Evolutionary conservation across 768 basidiomycete genomes (phyloP), one percentile per base, ranked within the genome.

Genomic region (Pulveroboletus sp.): DNA sequence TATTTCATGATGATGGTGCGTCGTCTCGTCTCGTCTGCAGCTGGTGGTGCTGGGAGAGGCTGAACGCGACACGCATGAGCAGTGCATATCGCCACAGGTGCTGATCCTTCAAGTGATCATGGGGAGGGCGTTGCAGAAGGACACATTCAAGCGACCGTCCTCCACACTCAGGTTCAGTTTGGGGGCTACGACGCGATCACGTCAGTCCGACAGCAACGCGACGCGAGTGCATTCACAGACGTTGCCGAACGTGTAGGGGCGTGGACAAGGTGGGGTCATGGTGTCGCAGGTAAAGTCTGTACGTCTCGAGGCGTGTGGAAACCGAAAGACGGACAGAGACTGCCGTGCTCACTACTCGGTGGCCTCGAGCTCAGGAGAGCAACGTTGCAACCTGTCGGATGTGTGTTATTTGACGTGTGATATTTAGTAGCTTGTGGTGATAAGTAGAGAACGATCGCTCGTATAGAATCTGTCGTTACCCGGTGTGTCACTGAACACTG

Each of bases 1-100:
- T 56, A 62, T 28, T 4, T 57, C 13, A 6, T 57, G 41, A 48
- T 60, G 50, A 66, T 61, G 58, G 64, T 65, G 9, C 14, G 49
- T 51, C 3, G 11, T 39, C 10, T 35, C 14, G 5, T 15, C 24
- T 17, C 11, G 4, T 8, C 10, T 28, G 14, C 6, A 24, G 14
- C 17, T 15, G 10, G 21, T 15, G 17, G 14, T 3, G 18, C n/a
- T 11, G 24, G 18, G 17, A 32, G 7, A 21, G 2, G 8, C 28
- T 42, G 27, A 41, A 1, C 17, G 8, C 2, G 30, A 18, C n/a
- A 30, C 8, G 4, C n/a, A 6, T n/a, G 8, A n/a, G 6, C 35
- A 66, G 64, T 64, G 57, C 37, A 62, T 66, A 48, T 62, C 64
- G 17, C 63, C 64, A 1, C 64, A 62, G 37, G 45, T 62, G 39